Conservation (phyloP, 805 yeast species). For the Metschnikowia lachancei region DNA sequence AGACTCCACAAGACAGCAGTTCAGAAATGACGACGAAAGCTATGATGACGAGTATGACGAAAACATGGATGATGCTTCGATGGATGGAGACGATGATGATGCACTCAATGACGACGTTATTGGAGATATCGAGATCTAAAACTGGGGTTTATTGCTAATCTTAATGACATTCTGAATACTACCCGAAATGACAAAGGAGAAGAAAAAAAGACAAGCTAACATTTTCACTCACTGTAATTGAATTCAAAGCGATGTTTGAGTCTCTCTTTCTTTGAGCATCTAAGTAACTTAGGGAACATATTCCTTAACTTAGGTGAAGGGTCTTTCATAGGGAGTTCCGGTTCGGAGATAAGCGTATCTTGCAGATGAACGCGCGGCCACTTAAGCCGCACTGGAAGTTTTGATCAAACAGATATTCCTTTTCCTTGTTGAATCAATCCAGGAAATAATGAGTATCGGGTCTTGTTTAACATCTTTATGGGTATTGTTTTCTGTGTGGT, state of each 20-base stretch:
- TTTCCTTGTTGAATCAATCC: background rate
- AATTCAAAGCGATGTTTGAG: too few relatives aligned
- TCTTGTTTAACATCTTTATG: background rate
- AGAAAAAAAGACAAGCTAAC: too few relatives aligned
- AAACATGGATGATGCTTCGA: slow-evolving; percentile 17
- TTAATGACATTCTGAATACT: background rate
- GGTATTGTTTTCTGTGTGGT: background rate
- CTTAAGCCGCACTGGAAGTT: background rate
- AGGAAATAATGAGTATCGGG: background rate
- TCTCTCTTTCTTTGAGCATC: too few relatives aligned
- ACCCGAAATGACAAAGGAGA: background rate
- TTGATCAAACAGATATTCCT: background rate
- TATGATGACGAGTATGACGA: slow-evolving; percentile 20
- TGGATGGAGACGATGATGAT: slow-evolving; percentile 15
- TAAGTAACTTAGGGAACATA: too few relatives aligned
- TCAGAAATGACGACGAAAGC: slow-evolving; percentile 6
- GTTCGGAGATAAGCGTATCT: slow-evolving; percentile 3
- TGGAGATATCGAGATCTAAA: slow-evolving; percentile 38
- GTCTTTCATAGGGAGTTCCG: background rate
- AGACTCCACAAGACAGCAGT: slow-evolving; percentile 16
- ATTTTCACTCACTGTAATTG: too few relatives aligned
- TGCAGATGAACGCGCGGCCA: slow-evolving; percentile 1
- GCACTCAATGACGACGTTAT: slow-evolving; percentile 32
- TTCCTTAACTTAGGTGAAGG: too few relatives aligned
- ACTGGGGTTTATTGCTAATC: background rate